Percentiles rank a stretch among this genome's conserved stretches.
Evolutionary conservation across 371 early-diverging fungal genomes (phyloP).

Genomic region (Racocetra persica): DNA sequence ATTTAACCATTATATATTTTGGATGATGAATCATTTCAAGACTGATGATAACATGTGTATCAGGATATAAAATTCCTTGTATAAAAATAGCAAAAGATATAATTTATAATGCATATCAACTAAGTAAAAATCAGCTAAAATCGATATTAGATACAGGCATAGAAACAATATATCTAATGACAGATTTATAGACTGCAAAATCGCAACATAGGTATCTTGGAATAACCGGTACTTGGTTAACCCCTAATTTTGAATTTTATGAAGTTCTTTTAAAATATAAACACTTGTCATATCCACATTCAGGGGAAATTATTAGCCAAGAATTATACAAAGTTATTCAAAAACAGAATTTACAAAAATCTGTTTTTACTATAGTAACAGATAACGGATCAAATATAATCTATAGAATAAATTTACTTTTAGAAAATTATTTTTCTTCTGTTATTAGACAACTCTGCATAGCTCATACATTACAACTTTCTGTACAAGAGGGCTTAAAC

Average conservation of each 20-base stretch:
- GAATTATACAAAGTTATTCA: background rate
- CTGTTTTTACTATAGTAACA: background rate
- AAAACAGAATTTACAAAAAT: background rate
- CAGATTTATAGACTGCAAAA: background rate
- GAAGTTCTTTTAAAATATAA: background rate
- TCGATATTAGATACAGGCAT: background rate
- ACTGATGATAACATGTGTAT: background rate
- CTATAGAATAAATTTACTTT: background rate
- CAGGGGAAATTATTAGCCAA: background rate
- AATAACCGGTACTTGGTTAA: constrained; percentile 4
- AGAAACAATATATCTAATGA: background rate
- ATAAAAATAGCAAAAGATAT: background rate
- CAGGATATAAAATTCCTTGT: background rate
- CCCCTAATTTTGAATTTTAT: constrained; percentile 11
- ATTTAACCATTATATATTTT: background rate
- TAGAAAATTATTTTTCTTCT: background rate
- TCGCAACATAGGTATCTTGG: background rate
- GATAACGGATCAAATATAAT: constrained; percentile 1
- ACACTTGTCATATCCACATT: background rate
- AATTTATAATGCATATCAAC: background rate
- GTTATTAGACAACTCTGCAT: background rate
- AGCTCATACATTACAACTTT: constrained; percentile 21
- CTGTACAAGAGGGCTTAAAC: constrained; percentile 6
- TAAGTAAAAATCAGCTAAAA: background rate
- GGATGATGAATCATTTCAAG: background rate